Conservation (phyloP, 257 asterid genomes). For the Fraxinus excelsior region DNA sequence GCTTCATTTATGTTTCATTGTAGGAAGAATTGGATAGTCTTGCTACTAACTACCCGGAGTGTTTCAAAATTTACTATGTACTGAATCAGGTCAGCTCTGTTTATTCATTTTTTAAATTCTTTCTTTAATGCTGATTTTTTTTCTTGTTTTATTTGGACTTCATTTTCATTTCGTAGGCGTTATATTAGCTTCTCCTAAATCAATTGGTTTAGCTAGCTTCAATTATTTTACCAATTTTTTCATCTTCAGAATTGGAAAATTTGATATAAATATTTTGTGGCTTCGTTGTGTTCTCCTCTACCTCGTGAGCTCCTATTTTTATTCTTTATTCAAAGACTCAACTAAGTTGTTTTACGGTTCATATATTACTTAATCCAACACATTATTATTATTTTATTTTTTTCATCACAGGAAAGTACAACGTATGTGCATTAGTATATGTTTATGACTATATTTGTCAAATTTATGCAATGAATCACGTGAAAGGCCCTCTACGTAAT, state of each 20-base stretch:
- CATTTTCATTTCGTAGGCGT: not conserved
- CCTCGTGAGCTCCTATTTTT: too few species aligned
- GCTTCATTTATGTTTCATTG: constrained; percentile 16
- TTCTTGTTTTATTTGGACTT: not conserved
- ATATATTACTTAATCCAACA: too few species aligned
- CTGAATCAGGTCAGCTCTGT: constrained; percentile 65
- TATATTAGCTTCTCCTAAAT: too few species aligned
- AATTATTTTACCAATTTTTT: not conserved
- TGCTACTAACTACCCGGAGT: constrained; percentile 53
- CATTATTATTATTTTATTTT: too few species aligned
- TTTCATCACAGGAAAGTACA: too few species aligned
- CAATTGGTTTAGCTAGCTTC: not conserved
- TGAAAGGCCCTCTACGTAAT: not conserved
- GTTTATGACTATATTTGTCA: too few species aligned
- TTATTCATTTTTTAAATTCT: not conserved
- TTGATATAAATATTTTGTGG: not conserved
- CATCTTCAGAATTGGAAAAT: too few species aligned
- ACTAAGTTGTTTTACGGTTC: not conserved
- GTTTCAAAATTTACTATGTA: constrained; percentile 75
- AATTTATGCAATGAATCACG: not conserved
- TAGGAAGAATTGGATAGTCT: constrained; percentile 82
- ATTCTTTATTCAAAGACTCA: not conserved
- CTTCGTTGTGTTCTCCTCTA: not conserved
- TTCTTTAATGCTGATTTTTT: not conserved
- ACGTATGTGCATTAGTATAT: too few species aligned